These are phyloP conservation scores for Thamnidium elegans DNA, from an alignment of 192 early-diverging fungal species.

Conservation along the genomic window DNA sequence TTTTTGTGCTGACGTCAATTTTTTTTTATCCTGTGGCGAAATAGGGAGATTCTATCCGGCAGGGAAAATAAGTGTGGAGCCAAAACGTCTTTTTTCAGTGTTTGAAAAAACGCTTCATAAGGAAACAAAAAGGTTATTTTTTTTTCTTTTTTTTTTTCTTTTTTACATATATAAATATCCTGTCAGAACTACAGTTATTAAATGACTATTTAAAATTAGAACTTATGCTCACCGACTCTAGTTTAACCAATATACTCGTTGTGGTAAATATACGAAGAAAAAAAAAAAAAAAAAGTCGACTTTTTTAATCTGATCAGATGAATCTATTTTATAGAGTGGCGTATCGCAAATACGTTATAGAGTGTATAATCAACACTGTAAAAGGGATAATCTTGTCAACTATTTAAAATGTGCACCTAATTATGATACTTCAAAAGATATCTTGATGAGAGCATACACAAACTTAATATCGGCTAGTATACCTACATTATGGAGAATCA, in stretches of 20 bases:
- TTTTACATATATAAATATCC: too few species aligned
- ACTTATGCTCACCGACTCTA: conserved; percentile 31
- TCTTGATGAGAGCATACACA: conserved; percentile 21
- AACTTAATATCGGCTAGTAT: conserved; percentile 15
- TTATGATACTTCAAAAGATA: conserved; percentile 9
- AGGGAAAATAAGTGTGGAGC: too few species aligned
- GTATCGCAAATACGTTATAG: conserved; percentile 37
- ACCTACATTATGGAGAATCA: conserved; percentile 20
- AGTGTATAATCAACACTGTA: conserved; percentile 29
- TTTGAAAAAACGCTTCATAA: too few species aligned
- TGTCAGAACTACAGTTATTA: too few species aligned
- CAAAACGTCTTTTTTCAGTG: too few species aligned
- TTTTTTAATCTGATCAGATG: background rate
- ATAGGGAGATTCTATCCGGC: too few species aligned
- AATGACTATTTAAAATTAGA: background rate
- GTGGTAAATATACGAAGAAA: conserved; percentile 16
- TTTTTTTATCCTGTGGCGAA: too few species aligned
- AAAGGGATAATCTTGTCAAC: conserved; percentile 14
- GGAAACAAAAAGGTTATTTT: too few species aligned
- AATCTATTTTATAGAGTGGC: conserved; percentile 26
- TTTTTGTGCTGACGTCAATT: too few species aligned
- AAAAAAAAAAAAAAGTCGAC: background rate
- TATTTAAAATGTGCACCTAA: conserved; percentile 1
- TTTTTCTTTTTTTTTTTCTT: too few species aligned
- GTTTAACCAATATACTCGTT: conserved; percentile 34